A percentile compares a stretch with the other conserved stretches of the same genome.
Evolutionary conservation across 768 basidiomycete genomes (phyloP).

Genomic region (Tephrocybe sp.): DNA sequence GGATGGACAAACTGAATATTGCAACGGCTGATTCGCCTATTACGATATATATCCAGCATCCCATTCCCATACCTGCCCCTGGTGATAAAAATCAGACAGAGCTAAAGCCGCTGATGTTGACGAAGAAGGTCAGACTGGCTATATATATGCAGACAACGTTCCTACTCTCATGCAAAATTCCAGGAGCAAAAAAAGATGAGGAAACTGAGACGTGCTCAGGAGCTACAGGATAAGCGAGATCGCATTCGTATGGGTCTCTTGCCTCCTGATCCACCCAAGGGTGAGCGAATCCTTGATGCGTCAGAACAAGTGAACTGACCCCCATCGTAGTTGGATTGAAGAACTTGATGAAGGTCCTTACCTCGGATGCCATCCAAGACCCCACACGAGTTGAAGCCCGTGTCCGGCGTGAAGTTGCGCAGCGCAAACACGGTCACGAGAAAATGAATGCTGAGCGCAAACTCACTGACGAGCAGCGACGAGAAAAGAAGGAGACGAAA

Average conservation of each 20-base stretch:
- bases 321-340: slow-evolving; percentile 73
- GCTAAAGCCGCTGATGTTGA: slow-evolving; percentile 89
- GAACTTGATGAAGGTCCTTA: slow-evolving; percentile 97
- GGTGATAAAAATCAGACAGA: slow-evolving; percentile 78
- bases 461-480: slow-evolving; percentile 85
- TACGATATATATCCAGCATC: slow-evolving; percentile 92
- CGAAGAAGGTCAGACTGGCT: slow-evolving; percentile 66
- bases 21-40: slow-evolving; percentile 72
- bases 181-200: slow-evolving; percentile 97
- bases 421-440: slow-evolving; percentile 86
- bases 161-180: slow-evolving; percentile 16
- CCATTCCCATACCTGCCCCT: slow-evolving; percentile 92
- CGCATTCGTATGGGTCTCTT: slow-evolving; percentile 94
- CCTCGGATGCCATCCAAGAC: slow-evolving; percentile 95
- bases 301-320: neutral
- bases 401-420: slow-evolving; percentile 90
- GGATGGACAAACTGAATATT: slow-evolving; percentile 61
- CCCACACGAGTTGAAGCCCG: slow-evolving; percentile 97
- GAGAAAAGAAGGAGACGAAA: slow-evolving; percentile 85
- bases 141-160: neutral
- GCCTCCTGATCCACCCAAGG: slow-evolving; percentile 95
- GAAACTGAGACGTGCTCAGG: slow-evolving; percentile 82
- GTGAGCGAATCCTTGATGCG: slow-evolving; percentile 35
- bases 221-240: slow-evolving; percentile 92
- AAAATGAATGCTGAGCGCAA: slow-evolving; percentile 93